Evolutionary conservation across 2,329 filamentous ascomycete species (phyloP).

Genomic region (Cladosporium sp.): DNA sequence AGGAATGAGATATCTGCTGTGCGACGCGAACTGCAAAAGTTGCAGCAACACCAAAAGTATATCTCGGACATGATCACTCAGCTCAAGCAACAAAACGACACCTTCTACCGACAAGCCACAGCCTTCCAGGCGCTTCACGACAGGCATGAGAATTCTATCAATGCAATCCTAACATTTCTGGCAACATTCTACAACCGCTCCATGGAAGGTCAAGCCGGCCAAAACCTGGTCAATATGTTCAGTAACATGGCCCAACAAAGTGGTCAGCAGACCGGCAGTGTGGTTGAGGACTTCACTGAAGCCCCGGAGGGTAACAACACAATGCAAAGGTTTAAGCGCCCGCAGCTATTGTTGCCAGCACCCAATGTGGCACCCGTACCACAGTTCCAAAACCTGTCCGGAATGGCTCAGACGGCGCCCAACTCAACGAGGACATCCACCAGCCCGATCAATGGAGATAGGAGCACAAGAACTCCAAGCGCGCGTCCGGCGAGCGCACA

Average conservation of each 20-base stretch:
- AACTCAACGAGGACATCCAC: constrained; percentile 30
- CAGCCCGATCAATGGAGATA: constrained; percentile 29
- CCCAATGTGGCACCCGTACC: constrained; percentile 35
- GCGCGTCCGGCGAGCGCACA: constrained; percentile 22
- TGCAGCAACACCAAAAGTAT: constrained; percentile 81
- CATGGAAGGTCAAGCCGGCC: constrained; percentile 75
- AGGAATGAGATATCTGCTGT: constrained; percentile 76
- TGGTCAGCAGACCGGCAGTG: constrained; percentile 52
- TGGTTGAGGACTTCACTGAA: constrained; percentile 60
- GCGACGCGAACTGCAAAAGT: constrained; percentile 74
- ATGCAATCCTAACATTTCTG: constrained; percentile 95
- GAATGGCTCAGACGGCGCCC: constrained; percentile 27
- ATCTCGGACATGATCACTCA: constrained; percentile 81
- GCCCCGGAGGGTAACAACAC: constrained; percentile 37
- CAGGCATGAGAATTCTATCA: constrained; percentile 97
- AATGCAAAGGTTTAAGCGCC: constrained; percentile 33
- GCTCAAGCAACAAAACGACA: constrained; percentile 80
- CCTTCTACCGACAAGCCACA: constrained; percentile 82
- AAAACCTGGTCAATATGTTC: constrained; percentile 83
- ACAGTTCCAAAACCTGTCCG: constrained; percentile 31
- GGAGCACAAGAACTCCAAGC: constrained; percentile 23
- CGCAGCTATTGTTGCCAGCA: constrained; percentile 33
- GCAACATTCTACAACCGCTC: constrained; percentile 96
- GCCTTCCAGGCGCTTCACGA: constrained; percentile 90
- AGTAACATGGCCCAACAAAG: constrained; percentile 49